A percentile compares a stretch with the other conserved stretches of the same genome.
Evolutionary conservation across 371 early-diverging fungal species (phyloP).

Genomic region (Saksenaea vasiformis): DNA sequence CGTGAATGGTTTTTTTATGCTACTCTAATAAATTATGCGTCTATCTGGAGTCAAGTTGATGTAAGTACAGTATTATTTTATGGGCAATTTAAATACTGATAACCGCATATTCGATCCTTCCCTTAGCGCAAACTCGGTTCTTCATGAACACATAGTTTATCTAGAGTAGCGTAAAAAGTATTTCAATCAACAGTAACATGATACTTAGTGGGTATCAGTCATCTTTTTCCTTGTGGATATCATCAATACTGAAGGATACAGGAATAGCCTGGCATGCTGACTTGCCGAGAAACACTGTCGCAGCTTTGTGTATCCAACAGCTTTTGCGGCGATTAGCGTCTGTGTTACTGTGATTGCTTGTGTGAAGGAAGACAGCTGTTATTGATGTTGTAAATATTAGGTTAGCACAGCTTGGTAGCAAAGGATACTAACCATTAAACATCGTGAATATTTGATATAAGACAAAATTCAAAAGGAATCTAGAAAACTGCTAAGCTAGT

Average conservation of each 20-base stretch:
- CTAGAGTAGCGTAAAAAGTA: too few species aligned
- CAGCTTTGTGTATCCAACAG: conserved; percentile 1
- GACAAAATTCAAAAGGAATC: neutral
- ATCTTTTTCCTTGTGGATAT: neutral
- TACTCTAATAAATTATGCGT: too few species aligned
- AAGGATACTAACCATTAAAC: neutral
- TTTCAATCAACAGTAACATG: too few species aligned
- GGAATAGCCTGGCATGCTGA: neutral
- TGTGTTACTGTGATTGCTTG: neutral
- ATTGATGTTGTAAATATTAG: neutral
- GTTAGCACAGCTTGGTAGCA: neutral
- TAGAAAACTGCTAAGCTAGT: too few species aligned
- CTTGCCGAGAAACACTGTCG: neutral
- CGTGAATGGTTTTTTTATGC: too few species aligned
- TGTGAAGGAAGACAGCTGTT: neutral
- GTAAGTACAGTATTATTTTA: too few species aligned
- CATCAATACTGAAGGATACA: neutral
- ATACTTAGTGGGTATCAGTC: too few species aligned
- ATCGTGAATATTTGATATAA: neutral
- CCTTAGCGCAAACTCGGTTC: too few species aligned
- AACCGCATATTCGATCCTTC: too few species aligned
- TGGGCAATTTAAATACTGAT: too few species aligned
- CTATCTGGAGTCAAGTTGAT: too few species aligned
- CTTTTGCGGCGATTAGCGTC: neutral
- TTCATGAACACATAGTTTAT: too few species aligned